Conservation (phyloP, 768 basidiomycete genomes). For the Lentinula sp. region DNA sequence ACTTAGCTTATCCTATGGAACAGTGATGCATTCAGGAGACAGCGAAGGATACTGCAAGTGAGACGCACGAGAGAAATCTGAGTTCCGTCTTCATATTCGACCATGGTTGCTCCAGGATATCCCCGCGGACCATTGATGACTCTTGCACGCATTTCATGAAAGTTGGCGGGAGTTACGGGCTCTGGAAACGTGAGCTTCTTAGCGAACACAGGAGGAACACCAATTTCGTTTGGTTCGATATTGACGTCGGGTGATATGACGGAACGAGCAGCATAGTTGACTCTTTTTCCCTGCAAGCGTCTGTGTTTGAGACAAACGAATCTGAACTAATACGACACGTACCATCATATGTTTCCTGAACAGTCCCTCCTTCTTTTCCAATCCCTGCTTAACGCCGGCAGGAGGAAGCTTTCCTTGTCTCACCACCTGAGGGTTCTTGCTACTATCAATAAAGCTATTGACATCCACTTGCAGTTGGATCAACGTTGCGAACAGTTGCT, state of each 20-base stretch:
- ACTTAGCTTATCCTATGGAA: conserved; percentile 69
- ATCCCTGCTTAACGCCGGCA: conserved; percentile 87
- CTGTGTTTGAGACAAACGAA: neutral
- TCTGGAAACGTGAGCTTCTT: conserved; percentile 96
- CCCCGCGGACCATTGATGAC: conserved; percentile 87
- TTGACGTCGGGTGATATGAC: conserved; percentile 99
- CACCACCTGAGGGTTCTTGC: conserved; percentile 85
- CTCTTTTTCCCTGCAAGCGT: conserved; percentile 82
- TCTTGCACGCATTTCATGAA: conserved; percentile 79
- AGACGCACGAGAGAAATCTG: conserved; percentile 70
- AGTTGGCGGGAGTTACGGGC: conserved; percentile 89
- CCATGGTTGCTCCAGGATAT: conserved; percentile 91
- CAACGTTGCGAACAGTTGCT: conserved; percentile 68
- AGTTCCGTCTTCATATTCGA: conserved; percentile 93
- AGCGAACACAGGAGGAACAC: conserved; percentile 96
- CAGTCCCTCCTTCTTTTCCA: conserved; percentile 98
- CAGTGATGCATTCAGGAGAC: conserved; percentile 2
- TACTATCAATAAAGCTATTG: conserved; percentile 95
- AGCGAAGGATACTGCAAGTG: neutral
- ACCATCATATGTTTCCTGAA: conserved; percentile 99
- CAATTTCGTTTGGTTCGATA: conserved; percentile 98
- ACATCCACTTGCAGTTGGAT: conserved; percentile 92
- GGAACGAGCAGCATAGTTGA: conserved; percentile 99
- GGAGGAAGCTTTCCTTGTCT: conserved; percentile 88
- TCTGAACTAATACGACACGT: conserved; percentile 15